Base-by-base conservation (phyloP, 768 basidiomycete species). In the Serendipita vermifera region DNA sequence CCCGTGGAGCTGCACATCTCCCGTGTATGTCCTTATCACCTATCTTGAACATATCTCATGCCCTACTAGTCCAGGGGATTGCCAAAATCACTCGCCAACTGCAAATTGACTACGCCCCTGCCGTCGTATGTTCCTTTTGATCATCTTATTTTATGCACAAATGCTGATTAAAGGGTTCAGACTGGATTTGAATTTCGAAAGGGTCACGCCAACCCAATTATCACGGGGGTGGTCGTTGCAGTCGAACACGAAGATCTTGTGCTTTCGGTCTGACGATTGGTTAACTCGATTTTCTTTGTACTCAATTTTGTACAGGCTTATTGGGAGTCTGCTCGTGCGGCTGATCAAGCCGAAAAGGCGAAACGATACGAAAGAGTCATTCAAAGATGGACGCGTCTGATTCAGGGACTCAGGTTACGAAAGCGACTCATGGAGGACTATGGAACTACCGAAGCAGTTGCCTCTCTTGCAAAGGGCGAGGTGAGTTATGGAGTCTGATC, bases 111-210 rank as follows among this genome's bases (percentile, higher is more conserved):
- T 87, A 77, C 70, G 94, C 91, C 24, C 94, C 98, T 68, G 92
- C 96, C 39, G 91, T 97, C 69, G 94, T 97, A 67, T 57, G 89
- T 79, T 58, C 57, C 60, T 54, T 55, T 43, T 48, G 57, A 46
- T 29, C 56, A 58, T 36, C n/a, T 41, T 33, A 56, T 36, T 22
- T 17, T 38, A 13, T 14, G 26, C 20, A 13, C 27, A 27, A 13
- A 53, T 32, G 26, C 2, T 27, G 13, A 43, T 20, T 33, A 11
- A 11, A 15, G 7, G 46, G 15, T 57, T 9, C 62, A 97, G 93
- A 90, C 83, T 57, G 87, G 92, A 13, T 99, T 98, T 67, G 94
- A 97, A 68, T 99, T 98, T 72, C 89, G 82, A 65, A 92, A 93
- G 67, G 83, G 87, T 31, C 78, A 85, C 53, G 94, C 96, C 0